Base-by-base conservation (phyloP, 2,329 filamentous ascomycete species). In the Fusarium verticillioides region DNA sequence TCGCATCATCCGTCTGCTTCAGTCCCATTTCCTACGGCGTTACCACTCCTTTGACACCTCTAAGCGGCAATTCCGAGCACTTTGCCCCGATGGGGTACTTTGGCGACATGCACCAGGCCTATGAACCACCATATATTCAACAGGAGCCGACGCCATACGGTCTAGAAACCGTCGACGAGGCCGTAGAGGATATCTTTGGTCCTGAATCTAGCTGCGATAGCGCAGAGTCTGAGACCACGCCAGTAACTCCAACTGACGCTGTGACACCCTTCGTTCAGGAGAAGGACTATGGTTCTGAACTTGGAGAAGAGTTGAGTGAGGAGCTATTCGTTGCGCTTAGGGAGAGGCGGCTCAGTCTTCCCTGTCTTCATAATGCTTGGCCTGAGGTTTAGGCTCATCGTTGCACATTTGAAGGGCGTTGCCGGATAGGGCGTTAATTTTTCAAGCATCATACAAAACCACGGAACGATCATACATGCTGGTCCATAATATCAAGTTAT, bases 21-120 rank as follows among this genome's bases (percentile, higher is more conserved):
- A 74, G 63, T 43, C 66, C 77, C 15, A 23, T 58, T 5, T 70
- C 72, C 3, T 72, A 30, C 26, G 58, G 63, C 23, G 26, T 75
- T 5, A 39, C 62, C 15, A 62, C 77, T 26, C 66, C 75, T 8
- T 69, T 69, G 8, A 78, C 79, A 15, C 75, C 70, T 1, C 61
- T 84, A 9, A 77, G 79, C 26, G 78, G 75, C 7, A 66, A 60
- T 2, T 79, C 79, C 0, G 76, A 80, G 2, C 76, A 79, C 13
- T 84, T 84, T 67, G 57, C 81, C 16, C 82, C 83, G 1, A 65
- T 69, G 47, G 53, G 67, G 19, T 77, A 73, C 47, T 77, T 77
- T 57, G 43, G 67, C 30, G 58, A 70, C 21, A n/a, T 46, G 8
- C 43, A 54, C 11, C 64, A 57, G 11, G 26, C 44, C 8, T 32